Conservation (phyloP, 441 rosid species). For the Populus tomentosa region DNA sequence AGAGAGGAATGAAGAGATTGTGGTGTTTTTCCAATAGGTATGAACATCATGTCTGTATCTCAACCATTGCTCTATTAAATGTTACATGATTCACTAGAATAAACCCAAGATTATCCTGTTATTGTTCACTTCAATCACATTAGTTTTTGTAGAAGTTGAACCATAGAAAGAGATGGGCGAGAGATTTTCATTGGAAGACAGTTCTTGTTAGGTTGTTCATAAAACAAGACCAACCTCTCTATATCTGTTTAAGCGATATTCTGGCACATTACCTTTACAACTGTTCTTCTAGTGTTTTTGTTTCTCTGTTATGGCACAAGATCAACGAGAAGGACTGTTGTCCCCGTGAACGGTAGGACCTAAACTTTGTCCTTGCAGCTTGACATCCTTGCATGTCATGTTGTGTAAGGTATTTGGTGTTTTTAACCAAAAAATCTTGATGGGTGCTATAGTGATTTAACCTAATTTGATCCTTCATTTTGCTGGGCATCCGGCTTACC, state of each 20-base stretch:
- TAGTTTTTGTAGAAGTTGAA: not conserved
- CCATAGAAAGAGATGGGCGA: constrained; percentile 23
- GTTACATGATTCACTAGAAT: not conserved
- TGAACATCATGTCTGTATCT: not conserved
- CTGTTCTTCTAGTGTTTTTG: too few species aligned
- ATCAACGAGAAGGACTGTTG: not conserved
- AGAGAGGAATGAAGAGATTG: constrained; percentile 13
- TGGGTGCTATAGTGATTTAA: not conserved
- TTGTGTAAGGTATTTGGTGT: not conserved
- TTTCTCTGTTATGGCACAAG: too few species aligned
- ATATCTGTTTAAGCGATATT: not conserved
- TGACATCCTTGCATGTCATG: not conserved
- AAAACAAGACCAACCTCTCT: not conserved
- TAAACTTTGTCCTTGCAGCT: not conserved
- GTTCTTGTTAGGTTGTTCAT: not conserved
- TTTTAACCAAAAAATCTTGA: not conserved
- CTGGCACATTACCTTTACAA: not conserved
- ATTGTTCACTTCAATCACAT: not conserved
- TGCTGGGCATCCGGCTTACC: not conserved
- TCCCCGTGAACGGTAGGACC: not conserved
- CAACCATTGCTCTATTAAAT: not conserved
- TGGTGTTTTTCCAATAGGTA: not conserved
- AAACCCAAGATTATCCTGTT: not conserved
- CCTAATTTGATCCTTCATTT: not conserved
- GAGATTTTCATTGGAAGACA: constrained; percentile 10